Evolutionary conservation across 768 basidiomycete genomes (phyloP).

Genomic region (Tulasnella sp.): DNA sequence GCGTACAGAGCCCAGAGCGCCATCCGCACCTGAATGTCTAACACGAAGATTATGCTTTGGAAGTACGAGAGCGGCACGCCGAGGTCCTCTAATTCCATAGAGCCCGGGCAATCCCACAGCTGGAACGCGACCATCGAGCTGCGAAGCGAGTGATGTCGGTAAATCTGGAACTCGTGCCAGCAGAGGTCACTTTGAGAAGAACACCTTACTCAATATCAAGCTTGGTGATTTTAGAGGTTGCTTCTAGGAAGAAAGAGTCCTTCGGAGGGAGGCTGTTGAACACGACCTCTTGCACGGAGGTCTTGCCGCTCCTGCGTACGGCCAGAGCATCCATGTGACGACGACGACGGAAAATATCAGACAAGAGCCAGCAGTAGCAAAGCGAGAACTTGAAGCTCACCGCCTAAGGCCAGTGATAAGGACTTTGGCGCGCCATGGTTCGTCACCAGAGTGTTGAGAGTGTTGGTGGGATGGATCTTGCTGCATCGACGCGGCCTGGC

Average conservation of each 20-base stretch:
- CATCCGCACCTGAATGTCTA: conserved; percentile 77
- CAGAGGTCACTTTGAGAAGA: neutral
- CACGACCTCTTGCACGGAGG: conserved; percentile 84
- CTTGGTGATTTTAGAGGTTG: conserved; percentile 69
- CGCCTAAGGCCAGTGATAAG: conserved; percentile 19
- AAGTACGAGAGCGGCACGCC: conserved; percentile 69
- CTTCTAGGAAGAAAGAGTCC: conserved; percentile 84
- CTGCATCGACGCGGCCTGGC: neutral
- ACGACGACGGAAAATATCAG: neutral
- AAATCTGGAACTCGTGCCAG: conserved; percentile 3
- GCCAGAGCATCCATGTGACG: neutral
- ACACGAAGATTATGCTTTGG: conserved; percentile 81
- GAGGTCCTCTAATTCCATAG: conserved; percentile 69
- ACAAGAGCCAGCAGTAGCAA: neutral
- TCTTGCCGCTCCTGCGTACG: conserved; percentile 71
- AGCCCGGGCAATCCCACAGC: conserved; percentile 93
- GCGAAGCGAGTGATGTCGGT: conserved; percentile 18
- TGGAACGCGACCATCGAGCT: conserved; percentile 90
- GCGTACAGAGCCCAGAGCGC: neutral
- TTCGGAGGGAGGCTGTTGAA: conserved; percentile 77
- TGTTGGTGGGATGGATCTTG: neutral
- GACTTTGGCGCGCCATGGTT: conserved; percentile 18
- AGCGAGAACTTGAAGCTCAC: conserved; percentile 9
- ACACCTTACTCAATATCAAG: conserved; percentile 68
- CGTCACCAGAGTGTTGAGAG: neutral